Evolutionary conservation across 306 rosid species (phyloP).

Genomic region (Cucurbita moschata): DNA sequence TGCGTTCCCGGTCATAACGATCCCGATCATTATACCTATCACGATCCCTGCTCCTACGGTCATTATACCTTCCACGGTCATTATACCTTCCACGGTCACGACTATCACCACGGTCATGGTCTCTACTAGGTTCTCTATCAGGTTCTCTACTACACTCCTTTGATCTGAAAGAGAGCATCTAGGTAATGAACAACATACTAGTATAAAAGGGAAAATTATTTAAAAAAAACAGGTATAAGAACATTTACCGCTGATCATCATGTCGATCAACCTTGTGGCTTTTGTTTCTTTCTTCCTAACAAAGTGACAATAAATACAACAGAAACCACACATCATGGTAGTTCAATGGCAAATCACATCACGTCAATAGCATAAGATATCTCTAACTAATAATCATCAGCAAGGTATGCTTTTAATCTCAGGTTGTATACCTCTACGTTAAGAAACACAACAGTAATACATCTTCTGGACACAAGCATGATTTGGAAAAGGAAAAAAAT

Average conservation of each 20-base stretch:
- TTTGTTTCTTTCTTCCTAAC: conserved; percentile 88
- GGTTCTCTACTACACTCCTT: conserved; percentile 77
- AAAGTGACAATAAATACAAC: conserved; percentile 18
- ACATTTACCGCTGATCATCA: conserved; percentile 67
- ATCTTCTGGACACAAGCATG: too few relatives aligned
- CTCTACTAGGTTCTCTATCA: conserved; percentile 67
- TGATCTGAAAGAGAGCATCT: conserved; percentile 22
- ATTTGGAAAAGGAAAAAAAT: too few relatives aligned
- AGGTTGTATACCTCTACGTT: too few relatives aligned
- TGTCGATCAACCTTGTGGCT: conserved; percentile 48
- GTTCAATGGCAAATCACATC: not conserved
- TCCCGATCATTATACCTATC: conserved; percentile 77
- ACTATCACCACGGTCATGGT: conserved; percentile 51
- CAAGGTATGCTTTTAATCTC: too few relatives aligned
- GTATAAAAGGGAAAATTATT: too few relatives aligned
- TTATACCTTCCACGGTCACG: conserved; percentile 63
- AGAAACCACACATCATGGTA: conserved; percentile 8
- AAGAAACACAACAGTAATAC: too few relatives aligned
- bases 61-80: conserved; percentile 60
- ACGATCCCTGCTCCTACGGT: conserved; percentile 76
- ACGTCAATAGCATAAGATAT: not conserved
- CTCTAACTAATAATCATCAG: too few relatives aligned
- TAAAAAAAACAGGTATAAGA: not conserved
- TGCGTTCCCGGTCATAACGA: conserved; percentile 60
- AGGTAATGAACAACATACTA: not conserved